These are phyloP conservation scores for Strobilomyces dryophilus DNA, from an alignment of 768 basidiomycete genomes.

Conservation along the genomic window DNA sequence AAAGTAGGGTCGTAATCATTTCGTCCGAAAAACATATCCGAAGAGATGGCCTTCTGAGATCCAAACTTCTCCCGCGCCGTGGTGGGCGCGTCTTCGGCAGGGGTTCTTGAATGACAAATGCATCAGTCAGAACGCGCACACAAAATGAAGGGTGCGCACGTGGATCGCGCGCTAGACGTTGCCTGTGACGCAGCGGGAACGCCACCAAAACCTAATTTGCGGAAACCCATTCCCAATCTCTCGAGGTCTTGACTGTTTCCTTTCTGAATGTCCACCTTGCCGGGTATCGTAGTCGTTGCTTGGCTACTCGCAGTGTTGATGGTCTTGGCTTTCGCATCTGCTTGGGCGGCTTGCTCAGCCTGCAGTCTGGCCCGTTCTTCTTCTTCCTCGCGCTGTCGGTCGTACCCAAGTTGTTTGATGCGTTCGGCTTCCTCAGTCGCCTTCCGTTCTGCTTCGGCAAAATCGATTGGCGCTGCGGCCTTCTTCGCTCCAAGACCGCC, in stretches of 20 bases:
- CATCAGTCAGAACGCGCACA: not conserved
- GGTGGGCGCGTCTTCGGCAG: slow-evolving; percentile 59
- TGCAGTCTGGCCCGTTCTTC: slow-evolving; percentile 71
- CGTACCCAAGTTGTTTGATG: slow-evolving; percentile 88
- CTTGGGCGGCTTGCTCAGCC: slow-evolving; percentile 42
- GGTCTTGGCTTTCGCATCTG: slow-evolving; percentile 28
- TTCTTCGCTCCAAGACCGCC: slow-evolving; percentile 87
- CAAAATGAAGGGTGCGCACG: slow-evolving; percentile 20
- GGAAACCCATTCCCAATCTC: slow-evolving; percentile 65
- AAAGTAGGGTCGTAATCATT: slow-evolving; percentile 77
- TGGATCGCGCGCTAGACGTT: slow-evolving; percentile 42
- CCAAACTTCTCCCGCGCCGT: slow-evolving; percentile 91
- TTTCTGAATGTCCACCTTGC: slow-evolving; percentile 32
- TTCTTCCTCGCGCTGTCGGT: slow-evolving; percentile 77
- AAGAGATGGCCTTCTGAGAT: slow-evolving; percentile 91
- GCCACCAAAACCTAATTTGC: slow-evolving; percentile 81
- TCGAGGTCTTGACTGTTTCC: slow-evolving; percentile 49
- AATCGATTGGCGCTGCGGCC: slow-evolving; percentile 76
- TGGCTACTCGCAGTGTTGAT: slow-evolving; percentile 18
- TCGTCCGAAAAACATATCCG: slow-evolving; percentile 95
- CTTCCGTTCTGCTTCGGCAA: slow-evolving; percentile 89
- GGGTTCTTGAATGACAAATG: slow-evolving; percentile 16
- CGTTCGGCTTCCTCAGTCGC: slow-evolving; percentile 91
- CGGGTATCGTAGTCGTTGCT: slow-evolving; percentile 21
- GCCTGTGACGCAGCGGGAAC: slow-evolving; percentile 61